Conservation (phyloP, 2,329 filamentous ascomycete genomes). For the Pseudogymnoascus sp. region DNA sequence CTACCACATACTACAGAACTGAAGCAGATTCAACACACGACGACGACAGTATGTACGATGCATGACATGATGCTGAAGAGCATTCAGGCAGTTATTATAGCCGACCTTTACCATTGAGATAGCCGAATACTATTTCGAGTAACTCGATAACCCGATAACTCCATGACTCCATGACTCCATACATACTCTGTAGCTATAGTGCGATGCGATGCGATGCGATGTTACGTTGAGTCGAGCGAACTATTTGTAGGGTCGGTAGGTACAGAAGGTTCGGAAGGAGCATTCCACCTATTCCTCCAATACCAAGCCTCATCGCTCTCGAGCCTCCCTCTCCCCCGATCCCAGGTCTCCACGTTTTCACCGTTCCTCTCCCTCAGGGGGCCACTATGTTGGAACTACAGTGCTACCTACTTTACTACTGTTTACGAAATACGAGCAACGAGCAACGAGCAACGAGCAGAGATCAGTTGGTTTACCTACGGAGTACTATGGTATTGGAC, state of each 20-base stretch:
- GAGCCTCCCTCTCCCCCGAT: neutral
- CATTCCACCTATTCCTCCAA: neutral
- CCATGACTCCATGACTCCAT: neutral
- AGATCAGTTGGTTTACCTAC: neutral
- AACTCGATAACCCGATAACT: neutral
- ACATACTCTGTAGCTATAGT: neutral
- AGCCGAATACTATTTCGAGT: neutral
- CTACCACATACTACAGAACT: neutral
- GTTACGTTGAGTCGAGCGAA: neutral
- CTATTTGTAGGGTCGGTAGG: neutral
- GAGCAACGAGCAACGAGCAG: neutral
- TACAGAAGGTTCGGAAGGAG: constrained; percentile 1
- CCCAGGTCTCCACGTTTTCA: constrained; percentile 3
- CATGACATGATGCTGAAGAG: neutral
- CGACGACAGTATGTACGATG: neutral
- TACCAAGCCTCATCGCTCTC: neutral
- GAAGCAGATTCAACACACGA: neutral
- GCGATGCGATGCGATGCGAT: too few relatives aligned
- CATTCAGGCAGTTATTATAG: neutral
- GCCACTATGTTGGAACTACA: constrained; percentile 1
- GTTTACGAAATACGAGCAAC: neutral
- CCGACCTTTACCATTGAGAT: neutral
- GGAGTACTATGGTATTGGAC: neutral
- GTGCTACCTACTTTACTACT: neutral
- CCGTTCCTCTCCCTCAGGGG: neutral